A percentile compares a stretch with the other conserved stretches of the same genome.
Evolutionary conservation across 495 filamentous ascomycete species (phyloP).

Genomic region (Penicillium soppii): DNA sequence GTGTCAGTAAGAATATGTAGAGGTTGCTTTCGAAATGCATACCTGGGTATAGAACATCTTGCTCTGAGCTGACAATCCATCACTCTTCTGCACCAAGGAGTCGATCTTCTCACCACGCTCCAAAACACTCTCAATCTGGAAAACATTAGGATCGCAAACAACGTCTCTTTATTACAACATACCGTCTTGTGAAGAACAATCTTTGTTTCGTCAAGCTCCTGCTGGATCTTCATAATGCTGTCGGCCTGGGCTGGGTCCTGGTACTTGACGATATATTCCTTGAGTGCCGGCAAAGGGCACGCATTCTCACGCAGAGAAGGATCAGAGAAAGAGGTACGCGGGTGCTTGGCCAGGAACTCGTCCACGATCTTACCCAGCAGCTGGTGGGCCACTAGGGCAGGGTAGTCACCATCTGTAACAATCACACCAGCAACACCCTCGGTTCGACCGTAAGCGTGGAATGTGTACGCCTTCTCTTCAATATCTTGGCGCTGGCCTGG

Average conservation of each 20-base stretch:
- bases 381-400: conserved; percentile 86
- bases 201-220: conserved; percentile 97
- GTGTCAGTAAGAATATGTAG: not conserved
- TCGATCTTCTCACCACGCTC: conserved; percentile 88
- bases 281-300: conserved; percentile 65
- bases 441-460: conserved; percentile 86
- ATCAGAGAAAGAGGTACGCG: conserved; percentile 62
- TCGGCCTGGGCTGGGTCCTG: conserved; percentile 88
- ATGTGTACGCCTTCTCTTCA: conserved; percentile 72
- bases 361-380: conserved; percentile 89
- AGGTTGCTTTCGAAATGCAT: not conserved
- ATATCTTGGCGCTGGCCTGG: conserved; percentile 90
- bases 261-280: conserved; percentile 81
- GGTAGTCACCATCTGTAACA: conserved; percentile 89
- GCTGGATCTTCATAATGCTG: conserved; percentile 92
- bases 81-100: conserved; percentile 82
- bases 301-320: conserved; percentile 37
- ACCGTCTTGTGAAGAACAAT: conserved; percentile 93
- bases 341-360: conserved; percentile 83
- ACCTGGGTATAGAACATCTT: conserved; percentile 95
- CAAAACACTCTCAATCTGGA: conserved; percentile 73
- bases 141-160: not conserved
- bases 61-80: conserved; percentile 80
- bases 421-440: conserved; percentile 88
- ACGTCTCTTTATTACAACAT: conserved; percentile 5